Base-by-base conservation (phyloP, 108 stramenopile genomes). In the Cylindrotheca fusiformis region DNA sequence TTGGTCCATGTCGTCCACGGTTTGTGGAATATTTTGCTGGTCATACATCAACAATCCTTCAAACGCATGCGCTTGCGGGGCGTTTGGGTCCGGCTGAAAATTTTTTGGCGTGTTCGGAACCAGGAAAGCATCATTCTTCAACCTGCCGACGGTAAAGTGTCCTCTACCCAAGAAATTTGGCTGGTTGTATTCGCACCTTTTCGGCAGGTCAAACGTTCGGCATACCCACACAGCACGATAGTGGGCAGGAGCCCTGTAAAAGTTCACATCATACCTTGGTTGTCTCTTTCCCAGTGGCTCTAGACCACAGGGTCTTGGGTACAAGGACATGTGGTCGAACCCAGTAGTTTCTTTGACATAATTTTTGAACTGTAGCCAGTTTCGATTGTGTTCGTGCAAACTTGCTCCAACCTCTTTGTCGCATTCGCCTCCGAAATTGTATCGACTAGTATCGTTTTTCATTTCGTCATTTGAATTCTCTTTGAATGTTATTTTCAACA, bases 261-360 rank as follows among this genome's bases (percentile, higher is more conserved):
- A 65, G 17, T 36, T 59, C 12, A 72, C 5, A 56, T 72, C 71
- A 24, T 57, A 72, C 3, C 71, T 50, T 2, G 71, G 48, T 27
- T 51, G 30, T 44, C 47, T 52, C 14, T 32, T 47, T 0, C 63
- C 63, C 10, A 32, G 41, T 1, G 71, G 71, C 4, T 31, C 46
- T 4, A 49, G 19, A 24, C 71, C 71, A 59, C 71, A 72, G 17
- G 71, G 71, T 45, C 48, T 48, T 54, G 54, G 63, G 17, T 65
- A 54, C 4, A 72, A 22, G 19, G 71, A 72, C 19, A 64, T 14
- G 51, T 72, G 71, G 52, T 72, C 57, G 33, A 72, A 72, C 30
- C 71, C 71, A 20, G 71, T 72, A 21, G 71, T 59, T 23, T 72
- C 57, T 29, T 36, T 53, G 1, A 65, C 56, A 46, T 72, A 65